Conservation (phyloP, 352 stramenopile species). For the Thalassiosira mediterranea region DNA sequence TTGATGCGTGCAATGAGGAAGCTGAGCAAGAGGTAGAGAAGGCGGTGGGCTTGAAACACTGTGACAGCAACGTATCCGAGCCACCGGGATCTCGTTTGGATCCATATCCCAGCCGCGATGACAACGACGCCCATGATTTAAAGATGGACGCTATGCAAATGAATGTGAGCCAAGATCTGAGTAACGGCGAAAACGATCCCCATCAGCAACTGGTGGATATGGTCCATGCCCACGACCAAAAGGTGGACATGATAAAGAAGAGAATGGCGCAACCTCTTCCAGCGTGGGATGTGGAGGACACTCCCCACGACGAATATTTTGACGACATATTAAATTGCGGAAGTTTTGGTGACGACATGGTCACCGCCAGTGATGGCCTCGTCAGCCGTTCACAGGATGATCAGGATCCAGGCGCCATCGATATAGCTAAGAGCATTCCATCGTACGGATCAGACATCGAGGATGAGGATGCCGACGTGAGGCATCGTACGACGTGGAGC, state of each 20-base stretch:
- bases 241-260: no score
- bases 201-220: no score
- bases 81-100: no score
- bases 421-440: neutral
- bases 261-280: no score
- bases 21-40: neutral
- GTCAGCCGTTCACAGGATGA: no score
- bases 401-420: no score
- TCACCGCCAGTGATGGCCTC: no score
- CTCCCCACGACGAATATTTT: slow-evolving; percentile 20
- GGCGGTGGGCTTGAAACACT: no score
- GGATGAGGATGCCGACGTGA: slow-evolving; percentile 10
- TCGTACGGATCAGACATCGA: neutral
- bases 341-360: slow-evolving; percentile 5
- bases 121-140: neutral
- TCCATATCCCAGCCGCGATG: neutral
- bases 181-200: slow-evolving; percentile 4
- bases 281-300: no score
- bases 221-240: no score
- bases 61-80: no score
- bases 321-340: slow-evolving; percentile 38
- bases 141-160: neutral
- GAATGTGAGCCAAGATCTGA: neutral
- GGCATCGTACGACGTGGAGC: slow-evolving; percentile 43
- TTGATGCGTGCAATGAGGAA: neutral